Conservation (phyloP, 441 rosid species). For the Gossypium schwendimanii region DNA sequence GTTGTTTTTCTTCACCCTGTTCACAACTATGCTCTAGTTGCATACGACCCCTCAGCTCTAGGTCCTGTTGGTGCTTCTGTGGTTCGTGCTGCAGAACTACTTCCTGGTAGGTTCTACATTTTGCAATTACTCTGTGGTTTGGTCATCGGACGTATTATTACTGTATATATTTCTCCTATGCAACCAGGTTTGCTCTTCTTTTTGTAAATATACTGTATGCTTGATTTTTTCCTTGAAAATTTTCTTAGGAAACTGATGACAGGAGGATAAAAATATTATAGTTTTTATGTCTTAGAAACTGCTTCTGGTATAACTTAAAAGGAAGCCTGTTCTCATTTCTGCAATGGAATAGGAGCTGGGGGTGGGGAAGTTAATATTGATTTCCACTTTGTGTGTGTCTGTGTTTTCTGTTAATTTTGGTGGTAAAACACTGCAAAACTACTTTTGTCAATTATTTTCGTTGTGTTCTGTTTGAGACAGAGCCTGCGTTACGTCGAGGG, state of each 20-base stretch:
- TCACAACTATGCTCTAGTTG: conserved; percentile 88
- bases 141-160: background rate
- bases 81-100: conserved; percentile 84
- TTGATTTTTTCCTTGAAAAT: background rate
- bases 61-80: conserved; percentile 67
- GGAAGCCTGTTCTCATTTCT: background rate
- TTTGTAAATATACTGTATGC: background rate
- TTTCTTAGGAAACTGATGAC: background rate
- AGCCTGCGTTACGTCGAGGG: conserved; percentile 80
- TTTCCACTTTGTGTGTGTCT: conserved; percentile 5
- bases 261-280: background rate
- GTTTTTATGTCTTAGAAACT: background rate
- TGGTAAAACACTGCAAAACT: background rate
- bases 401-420: conserved; percentile 1
- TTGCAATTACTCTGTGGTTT: conserved; percentile 7
- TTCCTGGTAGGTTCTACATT: conserved; percentile 58
- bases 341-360: background rate
- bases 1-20: conserved; percentile 98
- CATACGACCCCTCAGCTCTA: conserved; percentile 77
- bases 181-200: background rate
- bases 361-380: background rate
- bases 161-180: background rate
- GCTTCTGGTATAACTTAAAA: background rate
- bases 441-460: background rate
- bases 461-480: conserved; percentile 35